Evolutionary conservation across 176 grass and related monocot genomes (phyloP), one percentile per base, ranked within the genome.

Genomic region (Musa beccarii): DNA sequence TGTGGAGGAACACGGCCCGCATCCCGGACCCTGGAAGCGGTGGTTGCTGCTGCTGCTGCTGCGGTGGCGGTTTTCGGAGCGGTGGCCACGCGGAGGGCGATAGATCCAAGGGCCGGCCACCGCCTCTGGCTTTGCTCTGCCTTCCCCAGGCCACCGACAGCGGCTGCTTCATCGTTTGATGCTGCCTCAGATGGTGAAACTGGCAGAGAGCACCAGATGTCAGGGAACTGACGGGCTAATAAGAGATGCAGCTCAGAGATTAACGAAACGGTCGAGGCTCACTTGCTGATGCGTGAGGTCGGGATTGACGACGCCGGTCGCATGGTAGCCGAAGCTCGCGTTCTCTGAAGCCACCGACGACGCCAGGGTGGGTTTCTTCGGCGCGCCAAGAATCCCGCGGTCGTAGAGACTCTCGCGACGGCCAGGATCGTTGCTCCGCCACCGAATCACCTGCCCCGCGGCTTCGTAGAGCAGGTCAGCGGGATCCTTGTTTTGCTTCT

Each of bases 1-100:
- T 79, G 12, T 80, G 25, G 1, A 99, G 91, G 53, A 99, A 99
- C 7, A 99, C 85, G 0, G 91, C 88, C 2, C 95, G 81, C 95
- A 99, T 94, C 59, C 84, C 86, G 0, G 78, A 59, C 0, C 74
- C 75, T 9, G 64, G 59, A 3, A 2, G 62, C 43, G 21, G 13
- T 56, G 17, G 71, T 0, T 14, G 64, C 34, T 17, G 81, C 8
- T 12, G 83, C 13, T 1, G 76, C 75, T 86, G 88, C 49, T 73
- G 83, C 52, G 78, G 86, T 24, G 76, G 68, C 6, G 43, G 9
- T 49, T 87, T 93, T 24, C 79, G 29, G 2, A 91, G 84, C 0
- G 90, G 84, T 0, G 86, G 91, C 77, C 90, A 98, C 5, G 90
- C 84, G 2, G 88, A 69, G 0, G 75, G 78, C 10, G 67, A 79